These are phyloP conservation scores for Scheffersomyces spartinae DNA, from an alignment of 805 yeast species.

Conservation along the genomic window DNA sequence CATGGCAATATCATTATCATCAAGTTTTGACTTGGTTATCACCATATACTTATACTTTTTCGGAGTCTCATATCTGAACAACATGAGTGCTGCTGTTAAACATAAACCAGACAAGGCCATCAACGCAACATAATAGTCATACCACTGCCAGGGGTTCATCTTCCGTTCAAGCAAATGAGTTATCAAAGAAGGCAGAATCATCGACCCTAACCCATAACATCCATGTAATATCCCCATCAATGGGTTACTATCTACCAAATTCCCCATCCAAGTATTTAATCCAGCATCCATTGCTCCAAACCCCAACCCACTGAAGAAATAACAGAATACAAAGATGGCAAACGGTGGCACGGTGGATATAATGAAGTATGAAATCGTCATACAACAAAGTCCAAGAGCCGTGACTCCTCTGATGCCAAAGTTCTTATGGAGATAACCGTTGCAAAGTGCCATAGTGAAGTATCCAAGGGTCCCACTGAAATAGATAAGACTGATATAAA, in stretches of 20 bases:
- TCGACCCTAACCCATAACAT: constrained; percentile 41
- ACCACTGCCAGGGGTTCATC: constrained; percentile 24
- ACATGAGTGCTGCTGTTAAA: constrained; percentile 11
- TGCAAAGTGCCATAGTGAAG: constrained; percentile 37
- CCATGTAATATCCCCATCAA: constrained; percentile 42
- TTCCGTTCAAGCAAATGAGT: constrained; percentile 28
- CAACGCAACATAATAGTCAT: constrained; percentile 31
- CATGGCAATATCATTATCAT: too few species aligned
- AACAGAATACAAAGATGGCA: constrained; percentile 23
- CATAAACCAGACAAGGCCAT: constrained; percentile 12
- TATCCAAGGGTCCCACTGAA: constrained; percentile 46
- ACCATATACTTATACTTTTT: constrained; percentile 26
- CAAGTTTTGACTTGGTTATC: neutral
- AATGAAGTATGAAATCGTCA: constrained; percentile 26
- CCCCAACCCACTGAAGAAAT: constrained; percentile 40
- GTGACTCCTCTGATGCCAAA: constrained; percentile 40
- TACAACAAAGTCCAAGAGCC: constrained; percentile 18
- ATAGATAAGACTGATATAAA: constrained; percentile 37
- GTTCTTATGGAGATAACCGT: constrained; percentile 26
- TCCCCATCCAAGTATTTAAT: constrained; percentile 42
- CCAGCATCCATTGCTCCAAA: constrained; percentile 46
- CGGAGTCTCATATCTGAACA: constrained; percentile 33
- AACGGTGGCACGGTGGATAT: constrained; percentile 32
- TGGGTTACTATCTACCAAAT: constrained; percentile 35
- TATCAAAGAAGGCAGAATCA: constrained; percentile 37